These are phyloP conservation scores for Citrus sp. DNA, from an alignment of 345 rosid genomes.

Conservation along the genomic window DNA sequence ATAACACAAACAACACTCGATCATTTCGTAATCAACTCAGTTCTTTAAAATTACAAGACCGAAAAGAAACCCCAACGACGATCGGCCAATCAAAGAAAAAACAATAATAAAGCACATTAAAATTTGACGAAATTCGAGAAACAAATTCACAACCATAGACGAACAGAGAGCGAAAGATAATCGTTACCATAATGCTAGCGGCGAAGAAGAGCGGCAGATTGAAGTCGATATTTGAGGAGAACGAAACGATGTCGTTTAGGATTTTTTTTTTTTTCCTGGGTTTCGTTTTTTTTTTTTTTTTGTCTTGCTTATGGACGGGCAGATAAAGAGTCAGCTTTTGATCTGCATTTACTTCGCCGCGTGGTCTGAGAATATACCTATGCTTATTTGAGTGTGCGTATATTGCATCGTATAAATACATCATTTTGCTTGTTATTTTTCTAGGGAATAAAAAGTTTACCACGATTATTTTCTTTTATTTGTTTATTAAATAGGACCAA, in stretches of 20 bases:
- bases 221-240: background rate
- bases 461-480: too few relatives aligned
- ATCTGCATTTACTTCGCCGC: background rate
- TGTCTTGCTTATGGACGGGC: background rate
- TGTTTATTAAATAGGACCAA: too few relatives aligned
- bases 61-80: slow-evolving; percentile 16
- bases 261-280: too few relatives aligned
- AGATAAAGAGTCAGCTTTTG: slow-evolving; percentile 4
- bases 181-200: background rate
- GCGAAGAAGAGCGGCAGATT: background rate
- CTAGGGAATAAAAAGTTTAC: too few relatives aligned
- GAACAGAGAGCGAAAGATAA: background rate
- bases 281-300: background rate
- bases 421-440: too few relatives aligned
- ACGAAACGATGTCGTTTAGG: slow-evolving; percentile 8
- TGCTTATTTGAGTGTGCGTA: background rate
- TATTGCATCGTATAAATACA: too few relatives aligned
- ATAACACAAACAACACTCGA: background rate
- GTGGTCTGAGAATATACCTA: background rate
- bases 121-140: background rate
- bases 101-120: background rate
- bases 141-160: background rate
- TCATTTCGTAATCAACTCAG: background rate
- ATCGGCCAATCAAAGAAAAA: background rate
- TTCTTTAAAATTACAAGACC: background rate